Evolutionary conservation across 2,329 filamentous ascomycete genomes (phyloP).

Genomic region (Phyllosticta paracitricarpa): DNA sequence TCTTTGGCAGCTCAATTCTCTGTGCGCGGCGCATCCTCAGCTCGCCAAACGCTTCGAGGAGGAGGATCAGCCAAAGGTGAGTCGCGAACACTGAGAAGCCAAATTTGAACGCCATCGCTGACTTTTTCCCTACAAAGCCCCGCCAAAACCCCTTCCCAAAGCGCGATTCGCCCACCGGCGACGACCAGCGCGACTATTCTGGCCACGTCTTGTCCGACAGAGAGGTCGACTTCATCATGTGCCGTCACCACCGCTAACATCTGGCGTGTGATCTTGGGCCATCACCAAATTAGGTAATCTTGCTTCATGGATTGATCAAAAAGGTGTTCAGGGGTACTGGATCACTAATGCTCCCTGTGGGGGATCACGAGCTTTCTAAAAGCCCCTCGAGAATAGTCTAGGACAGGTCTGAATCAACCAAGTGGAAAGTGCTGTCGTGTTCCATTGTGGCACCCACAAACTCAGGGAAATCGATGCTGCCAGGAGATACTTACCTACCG

Average conservation of each 20-base stretch:
- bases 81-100: neutral
- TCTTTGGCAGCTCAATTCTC: neutral
- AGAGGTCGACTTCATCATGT: neutral
- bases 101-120: neutral
- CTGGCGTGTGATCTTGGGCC: neutral
- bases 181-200: neutral
- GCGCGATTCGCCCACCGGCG: neutral
- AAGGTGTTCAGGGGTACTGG: too few relatives aligned
- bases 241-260: neutral
- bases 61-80: neutral
- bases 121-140: neutral
- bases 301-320: too few relatives aligned
- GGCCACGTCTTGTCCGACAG: neutral
- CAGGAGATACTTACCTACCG: too few relatives aligned
- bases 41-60: neutral
- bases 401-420: too few relatives aligned
- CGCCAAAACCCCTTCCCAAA: neutral
- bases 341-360: too few relatives aligned
- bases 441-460: too few relatives aligned
- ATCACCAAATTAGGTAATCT: too few relatives aligned
- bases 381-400: too few relatives aligned
- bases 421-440: too few relatives aligned
- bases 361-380: too few relatives aligned
- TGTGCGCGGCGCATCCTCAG: neutral
- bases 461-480: too few relatives aligned